Base-by-base conservation (phyloP, 768 basidiomycete genomes). In the Tulasnella sp. region DNA sequence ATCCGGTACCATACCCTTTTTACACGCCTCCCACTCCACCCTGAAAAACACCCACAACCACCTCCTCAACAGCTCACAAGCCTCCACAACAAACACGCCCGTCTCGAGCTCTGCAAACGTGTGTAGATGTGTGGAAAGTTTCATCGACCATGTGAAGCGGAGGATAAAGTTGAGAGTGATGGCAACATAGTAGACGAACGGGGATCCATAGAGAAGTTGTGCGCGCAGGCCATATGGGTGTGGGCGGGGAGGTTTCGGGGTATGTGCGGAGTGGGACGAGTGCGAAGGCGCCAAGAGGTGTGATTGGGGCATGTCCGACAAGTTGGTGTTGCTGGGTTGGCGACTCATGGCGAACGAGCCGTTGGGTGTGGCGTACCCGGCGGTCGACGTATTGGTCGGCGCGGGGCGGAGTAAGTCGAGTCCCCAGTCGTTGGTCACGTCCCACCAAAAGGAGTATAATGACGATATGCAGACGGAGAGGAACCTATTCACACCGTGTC, bases 31-130 rank as follows among this genome's bases (percentile, higher is more conserved):
- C 96, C 94, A 99, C 70, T 99, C 96, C 39, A 98, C 80, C 35
- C 96, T 80, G 61, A 98, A 69, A 70, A 96, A 98, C 25, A 96
- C 91, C 96, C 96, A 99, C 73, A 97, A 77, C 96, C 96, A 99
- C 64, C 96, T 71, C 61, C 96, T 75, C 34, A 90, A 66, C 29
- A 99, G 71, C 70, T 98, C 96, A 31, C 92, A 81, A 40, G 86
- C 75, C 70, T 99, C 92, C 51, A 98, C 77, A 75, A 84, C 79
- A 70, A 98, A 96, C 39, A 94, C 87, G 17, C 84, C 76, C 15
- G 77, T 71, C 63, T 84, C 86, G 35, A 91, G 83, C 63, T 93
- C 88, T n/a, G 75, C 69, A 37, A 79, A 75, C 11, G 81, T 76
- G 69, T 93, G 84, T 49, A 96, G 75, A 69, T 97, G 90, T 50